Conservation (phyloP, 2,329 filamentous ascomycete genomes). For the Sporothrix schenckii region DNA sequence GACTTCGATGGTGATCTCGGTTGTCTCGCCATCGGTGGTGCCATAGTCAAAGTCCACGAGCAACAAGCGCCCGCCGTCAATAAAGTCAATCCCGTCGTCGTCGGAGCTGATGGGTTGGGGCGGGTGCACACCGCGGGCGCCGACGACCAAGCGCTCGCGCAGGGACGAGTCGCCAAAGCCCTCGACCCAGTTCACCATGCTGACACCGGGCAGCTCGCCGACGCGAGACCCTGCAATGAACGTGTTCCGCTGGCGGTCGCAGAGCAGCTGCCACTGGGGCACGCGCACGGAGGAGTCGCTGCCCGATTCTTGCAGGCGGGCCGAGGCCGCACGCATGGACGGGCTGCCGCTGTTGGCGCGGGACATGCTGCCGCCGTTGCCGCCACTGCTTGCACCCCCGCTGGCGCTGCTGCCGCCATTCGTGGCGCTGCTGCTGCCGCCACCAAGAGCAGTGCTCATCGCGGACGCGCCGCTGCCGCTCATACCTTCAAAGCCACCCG, state of each 20-base stretch:
- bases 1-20: slow-evolving; percentile 70
- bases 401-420: slow-evolving; percentile 37
- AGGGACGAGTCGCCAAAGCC: slow-evolving; percentile 53
- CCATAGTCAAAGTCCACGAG: slow-evolving; percentile 75
- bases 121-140: slow-evolving; percentile 69
- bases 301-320: slow-evolving; percentile 44
- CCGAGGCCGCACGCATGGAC: slow-evolving; percentile 46
- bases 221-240: slow-evolving; percentile 70
- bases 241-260: slow-evolving; percentile 69
- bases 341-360: slow-evolving; percentile 49
- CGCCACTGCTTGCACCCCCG: slow-evolving; percentile 34
- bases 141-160: slow-evolving; percentile 66
- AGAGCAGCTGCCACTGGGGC: slow-evolving; percentile 70
- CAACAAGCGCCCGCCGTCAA: slow-evolving; percentile 75
- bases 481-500: slow-evolving; percentile 6
- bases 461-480: not conserved
- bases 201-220: slow-evolving; percentile 66
- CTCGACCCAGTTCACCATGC: slow-evolving; percentile 71
- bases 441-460: not conserved
- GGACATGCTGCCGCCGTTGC: slow-evolving; percentile 36
- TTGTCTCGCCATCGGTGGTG: slow-evolving; percentile 56
- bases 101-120: slow-evolving; percentile 59
- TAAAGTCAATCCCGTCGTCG: slow-evolving; percentile 72
- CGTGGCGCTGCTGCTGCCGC: slow-evolving; percentile 34
- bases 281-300: slow-evolving; percentile 46